A percentile compares a stretch with the other conserved stretches of the same genome.
Evolutionary conservation across 2,329 filamentous ascomycete species (phyloP).

Genomic region (Nigrospora osmanthi): DNA sequence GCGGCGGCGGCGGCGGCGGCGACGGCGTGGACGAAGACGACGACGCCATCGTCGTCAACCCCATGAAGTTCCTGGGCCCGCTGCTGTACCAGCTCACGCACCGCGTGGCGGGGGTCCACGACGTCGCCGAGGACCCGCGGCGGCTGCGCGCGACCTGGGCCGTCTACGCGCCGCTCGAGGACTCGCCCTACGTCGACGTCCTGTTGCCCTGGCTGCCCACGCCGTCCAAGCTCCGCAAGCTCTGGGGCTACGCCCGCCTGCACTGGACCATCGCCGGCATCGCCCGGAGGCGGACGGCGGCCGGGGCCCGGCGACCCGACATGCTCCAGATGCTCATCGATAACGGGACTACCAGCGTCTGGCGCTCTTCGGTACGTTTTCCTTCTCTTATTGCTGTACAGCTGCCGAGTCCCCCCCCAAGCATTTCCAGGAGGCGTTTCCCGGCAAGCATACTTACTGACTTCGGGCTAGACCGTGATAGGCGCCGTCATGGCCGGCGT

Average conservation of each 20-base stretch:
- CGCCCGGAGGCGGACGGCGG: background rate
- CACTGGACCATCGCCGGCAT: background rate
- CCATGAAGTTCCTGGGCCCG: conserved; percentile 1
- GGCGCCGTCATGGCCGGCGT: conserved; percentile 3
- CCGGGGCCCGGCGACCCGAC: background rate
- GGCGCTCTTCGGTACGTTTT: background rate
- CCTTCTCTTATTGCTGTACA: background rate
- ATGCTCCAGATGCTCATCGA: conserved; percentile 3
- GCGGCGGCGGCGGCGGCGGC: background rate
- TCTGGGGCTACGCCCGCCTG: conserved; percentile 1
- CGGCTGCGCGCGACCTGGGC: conserved; percentile 1
- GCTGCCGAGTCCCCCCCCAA: no score
- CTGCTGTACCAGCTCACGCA: conserved; percentile 3
- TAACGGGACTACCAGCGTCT: background rate
- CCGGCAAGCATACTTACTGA: no score
- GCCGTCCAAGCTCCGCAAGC: conserved; percentile 1
- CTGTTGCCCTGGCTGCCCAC: conserved; percentile 3
- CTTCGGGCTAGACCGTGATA: background rate
- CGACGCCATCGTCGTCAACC: background rate
- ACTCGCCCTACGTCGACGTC: conserved; percentile 3
- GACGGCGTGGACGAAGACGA: no score
- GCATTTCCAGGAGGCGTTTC: no score
- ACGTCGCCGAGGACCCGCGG: background rate
- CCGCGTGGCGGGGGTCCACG: conserved; percentile 1
- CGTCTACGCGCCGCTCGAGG: conserved; percentile 2